phyloP scores from a whole-genome alignment of 2,329 filamentous ascomycete species.

The Scedosporium dehoogii region DNA sequence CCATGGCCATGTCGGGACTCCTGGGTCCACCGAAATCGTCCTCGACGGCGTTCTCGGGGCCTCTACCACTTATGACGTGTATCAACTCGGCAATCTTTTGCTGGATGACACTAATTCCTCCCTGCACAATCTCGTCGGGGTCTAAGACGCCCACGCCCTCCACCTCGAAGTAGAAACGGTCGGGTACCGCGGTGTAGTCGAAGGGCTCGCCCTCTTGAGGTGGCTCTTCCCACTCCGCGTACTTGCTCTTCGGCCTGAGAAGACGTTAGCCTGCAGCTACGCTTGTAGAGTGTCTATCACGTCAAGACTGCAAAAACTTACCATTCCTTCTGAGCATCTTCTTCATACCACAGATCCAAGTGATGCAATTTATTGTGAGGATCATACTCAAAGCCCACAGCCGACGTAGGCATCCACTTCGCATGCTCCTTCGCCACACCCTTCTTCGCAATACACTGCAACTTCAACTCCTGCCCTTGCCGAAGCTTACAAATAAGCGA shows the following conservation, averaged over 20 bases:
- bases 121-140: slow-evolving; percentile 79
- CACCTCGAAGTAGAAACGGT: slow-evolving; percentile 85
- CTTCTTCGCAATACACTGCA: slow-evolving; percentile 93
- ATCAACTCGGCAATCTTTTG: slow-evolving; percentile 80
- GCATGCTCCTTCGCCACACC: slow-evolving; percentile 98
- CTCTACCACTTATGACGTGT: slow-evolving; percentile 44
- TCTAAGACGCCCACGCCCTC: slow-evolving; percentile 82
- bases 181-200: slow-evolving; percentile 79
- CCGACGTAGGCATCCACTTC: slow-evolving; percentile 90
- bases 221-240: slow-evolving; percentile 70
- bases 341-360: slow-evolving; percentile 89
- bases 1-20: slow-evolving; percentile 55
- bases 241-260: slow-evolving; percentile 68
- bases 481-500: slow-evolving; percentile 84
- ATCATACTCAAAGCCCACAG: slow-evolving; percentile 95
- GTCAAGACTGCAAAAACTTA: slow-evolving; percentile 31
- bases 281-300: not conserved
- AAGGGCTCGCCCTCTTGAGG: slow-evolving; percentile 76
- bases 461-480: slow-evolving; percentile 78
- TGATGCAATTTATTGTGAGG: slow-evolving; percentile 93
- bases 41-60: slow-evolving; percentile 46
- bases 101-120: slow-evolving; percentile 81
- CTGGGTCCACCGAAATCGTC: slow-evolving; percentile 53
- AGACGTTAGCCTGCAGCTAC: slow-evolving; percentile 14
- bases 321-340: slow-evolving; percentile 73